Evolutionary conservation across 129 eudicot species (phyloP), one percentile per base, ranked within the genome.

Genomic region (Pseudognaphalium luteoalbum): DNA sequence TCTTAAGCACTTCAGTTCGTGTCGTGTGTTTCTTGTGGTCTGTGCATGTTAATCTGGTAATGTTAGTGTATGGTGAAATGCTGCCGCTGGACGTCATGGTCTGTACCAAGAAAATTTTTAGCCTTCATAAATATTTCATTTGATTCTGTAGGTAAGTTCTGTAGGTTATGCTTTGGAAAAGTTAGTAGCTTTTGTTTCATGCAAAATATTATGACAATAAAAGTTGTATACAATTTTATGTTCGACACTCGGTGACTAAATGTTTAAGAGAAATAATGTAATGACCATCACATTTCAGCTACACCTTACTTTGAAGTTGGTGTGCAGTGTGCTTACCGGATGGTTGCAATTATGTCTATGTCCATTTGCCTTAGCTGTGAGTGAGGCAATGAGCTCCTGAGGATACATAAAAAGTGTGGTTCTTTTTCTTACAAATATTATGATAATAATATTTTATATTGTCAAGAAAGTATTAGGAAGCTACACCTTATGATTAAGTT

Each of bases 241-340:
- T 66, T 47, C 16, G 20, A 32, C 35, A 50, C 32, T 72, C 44
- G 54, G 37, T 68, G 60, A 72, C 42, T 35, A 56, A 6, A 6
- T 35, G 16, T 22, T 67, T 15, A 66, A 25, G 32, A 67, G 74
- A 34, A 16, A 51, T 51, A 63, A 28, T 35, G 73, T 51, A 20
- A 52, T 54, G 67, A 25, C 51, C 37, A 66, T 68, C 68, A 76
- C 66, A 35, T 67, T 6, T 67, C 44, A 67, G 67, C 64, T 69
- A 57, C 28, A 11, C 19, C 33, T 56, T 77, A 17, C 66, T 52
- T 3, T 76, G 10, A 76, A 75, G 32, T 32, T 63, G 47, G 25
- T 16, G 30, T 75, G 50, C 37, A 63, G 25, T 16, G 30, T 75
- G 50, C 37, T 66, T 66, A 52, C 25, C 5, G 32, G 51, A 50